These are phyloP conservation scores for Aspergillus diversus DNA, from an alignment of 495 filamentous ascomycete genomes.

Conservation along the genomic window DNA sequence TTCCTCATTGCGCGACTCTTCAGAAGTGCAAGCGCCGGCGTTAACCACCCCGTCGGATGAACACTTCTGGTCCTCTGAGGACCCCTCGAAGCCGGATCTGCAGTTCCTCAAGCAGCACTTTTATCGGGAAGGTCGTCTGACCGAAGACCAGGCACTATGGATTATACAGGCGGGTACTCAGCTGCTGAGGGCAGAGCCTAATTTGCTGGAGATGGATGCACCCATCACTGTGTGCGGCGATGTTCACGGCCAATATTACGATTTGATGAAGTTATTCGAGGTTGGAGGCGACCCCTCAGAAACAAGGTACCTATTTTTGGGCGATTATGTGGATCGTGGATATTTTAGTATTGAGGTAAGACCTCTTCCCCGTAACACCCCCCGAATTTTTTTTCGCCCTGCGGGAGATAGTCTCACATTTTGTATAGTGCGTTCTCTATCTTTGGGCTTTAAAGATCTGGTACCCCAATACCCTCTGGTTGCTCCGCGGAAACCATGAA, in stretches of 20 bases:
- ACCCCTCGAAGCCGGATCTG: slow-evolving; percentile 87
- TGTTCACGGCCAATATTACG: slow-evolving; percentile 98
- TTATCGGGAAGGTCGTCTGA: slow-evolving; percentile 94
- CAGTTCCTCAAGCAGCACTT: slow-evolving; percentile 97
- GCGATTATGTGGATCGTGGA: slow-evolving; percentile 96
- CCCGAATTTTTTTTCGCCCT: background rate
- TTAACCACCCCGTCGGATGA: slow-evolving; percentile 87
- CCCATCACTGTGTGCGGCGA: slow-evolving; percentile 99
- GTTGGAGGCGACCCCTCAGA: slow-evolving; percentile 96
- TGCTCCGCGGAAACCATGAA: slow-evolving; percentile 96
- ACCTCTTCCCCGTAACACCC: background rate
- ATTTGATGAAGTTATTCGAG: slow-evolving; percentile 99
- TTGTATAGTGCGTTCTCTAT: slow-evolving; percentile 81
- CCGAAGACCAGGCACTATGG: slow-evolving; percentile 95
- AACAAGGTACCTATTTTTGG: slow-evolving; percentile 94
- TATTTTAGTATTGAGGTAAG: slow-evolving; percentile 96
- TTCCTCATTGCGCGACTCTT: slow-evolving; percentile 18
- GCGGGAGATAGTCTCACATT: slow-evolving; percentile 17
- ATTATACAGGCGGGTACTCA: slow-evolving; percentile 87
- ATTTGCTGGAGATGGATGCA: slow-evolving; percentile 98
- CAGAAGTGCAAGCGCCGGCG: slow-evolving; percentile 96
- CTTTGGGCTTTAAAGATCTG: slow-evolving; percentile 99
- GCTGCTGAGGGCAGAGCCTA: slow-evolving; percentile 83
- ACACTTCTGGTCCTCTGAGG: slow-evolving; percentile 74
- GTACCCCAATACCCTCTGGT: slow-evolving; percentile 96